These are phyloP conservation scores for Stagonosporopsis vannaccii DNA, from an alignment of 2,329 filamentous ascomycete genomes.

Conservation along the genomic window DNA sequence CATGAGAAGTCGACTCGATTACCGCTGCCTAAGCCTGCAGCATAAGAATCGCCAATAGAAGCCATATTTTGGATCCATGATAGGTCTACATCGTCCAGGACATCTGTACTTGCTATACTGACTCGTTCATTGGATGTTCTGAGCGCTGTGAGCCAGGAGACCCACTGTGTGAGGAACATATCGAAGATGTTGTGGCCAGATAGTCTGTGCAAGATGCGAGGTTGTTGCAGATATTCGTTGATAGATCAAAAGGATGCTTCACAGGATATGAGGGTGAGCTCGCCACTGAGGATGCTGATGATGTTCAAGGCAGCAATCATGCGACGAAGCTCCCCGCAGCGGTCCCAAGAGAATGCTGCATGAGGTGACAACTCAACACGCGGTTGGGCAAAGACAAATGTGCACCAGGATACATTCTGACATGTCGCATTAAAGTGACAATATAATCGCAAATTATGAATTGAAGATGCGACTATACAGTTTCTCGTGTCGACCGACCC, in stretches of 20 bases:
- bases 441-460: conserved; percentile 58
- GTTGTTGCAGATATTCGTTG: neutral
- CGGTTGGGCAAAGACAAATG: neutral
- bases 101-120: neutral
- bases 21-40: conserved; percentile 40
- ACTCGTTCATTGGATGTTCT: neutral
- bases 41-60: conserved; percentile 44
- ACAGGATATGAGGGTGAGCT: neutral
- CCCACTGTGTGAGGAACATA: conserved; percentile 4
- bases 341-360: conserved; percentile 22
- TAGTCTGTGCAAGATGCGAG: neutral
- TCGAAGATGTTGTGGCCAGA: too few relatives aligned
- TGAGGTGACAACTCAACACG: conserved; percentile 16
- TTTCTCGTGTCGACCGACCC: conserved; percentile 83
- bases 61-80: conserved; percentile 37
- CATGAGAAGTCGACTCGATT: conserved; percentile 37
- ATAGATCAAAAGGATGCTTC: neutral
- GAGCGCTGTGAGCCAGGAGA: conserved; percentile 5
- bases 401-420: neutral
- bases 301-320: conserved; percentile 21
- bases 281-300: neutral
- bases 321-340: conserved; percentile 15
- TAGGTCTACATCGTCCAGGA: conserved; percentile 10
- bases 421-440: too few relatives aligned
- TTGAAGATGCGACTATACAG: conserved; percentile 89